These are phyloP conservation scores for Ogataea paraovalis DNA, from an alignment of 805 yeast species.

Conservation along the genomic window DNA sequence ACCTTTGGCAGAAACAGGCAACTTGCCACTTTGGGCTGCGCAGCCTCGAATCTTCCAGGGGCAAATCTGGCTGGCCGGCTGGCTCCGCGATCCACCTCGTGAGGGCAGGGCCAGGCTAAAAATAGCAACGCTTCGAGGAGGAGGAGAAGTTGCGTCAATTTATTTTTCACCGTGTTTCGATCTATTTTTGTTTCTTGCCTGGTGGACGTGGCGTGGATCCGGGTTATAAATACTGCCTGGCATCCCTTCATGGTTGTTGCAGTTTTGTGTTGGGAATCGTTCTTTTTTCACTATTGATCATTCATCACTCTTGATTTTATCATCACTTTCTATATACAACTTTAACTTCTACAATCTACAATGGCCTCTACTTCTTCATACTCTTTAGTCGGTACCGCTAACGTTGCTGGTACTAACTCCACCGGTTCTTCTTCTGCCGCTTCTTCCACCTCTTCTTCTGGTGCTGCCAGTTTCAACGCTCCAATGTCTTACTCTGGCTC, in stretches of 20 bases:
- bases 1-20: too few relatives aligned
- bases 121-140: neutral
- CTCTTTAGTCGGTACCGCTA: constrained; percentile 18
- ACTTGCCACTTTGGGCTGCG: too few relatives aligned
- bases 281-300: too few relatives aligned
- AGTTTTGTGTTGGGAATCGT: too few relatives aligned
- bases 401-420: constrained; percentile 7
- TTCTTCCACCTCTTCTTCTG: constrained; percentile 20
- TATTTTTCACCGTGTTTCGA: constrained; percentile 1
- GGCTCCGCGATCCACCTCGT: too few relatives aligned
- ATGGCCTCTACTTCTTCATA: constrained; percentile 13
- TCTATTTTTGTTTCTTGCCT: neutral
- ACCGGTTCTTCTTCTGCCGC: constrained; percentile 1
- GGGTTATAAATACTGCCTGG: constrained; percentile 4
- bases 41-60: too few relatives aligned
- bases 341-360: neutral
- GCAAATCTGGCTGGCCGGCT: too few relatives aligned
- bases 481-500: constrained; percentile 28
- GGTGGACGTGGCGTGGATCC: neutral
- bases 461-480: constrained; percentile 19
- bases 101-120: neutral
- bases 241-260: neutral
- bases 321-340: neutral
- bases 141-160: neutral
- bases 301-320: too few relatives aligned